These are phyloP conservation scores for Strobilomyces dryophilus DNA, from an alignment of 768 basidiomycete species.

Conservation along the genomic window DNA sequence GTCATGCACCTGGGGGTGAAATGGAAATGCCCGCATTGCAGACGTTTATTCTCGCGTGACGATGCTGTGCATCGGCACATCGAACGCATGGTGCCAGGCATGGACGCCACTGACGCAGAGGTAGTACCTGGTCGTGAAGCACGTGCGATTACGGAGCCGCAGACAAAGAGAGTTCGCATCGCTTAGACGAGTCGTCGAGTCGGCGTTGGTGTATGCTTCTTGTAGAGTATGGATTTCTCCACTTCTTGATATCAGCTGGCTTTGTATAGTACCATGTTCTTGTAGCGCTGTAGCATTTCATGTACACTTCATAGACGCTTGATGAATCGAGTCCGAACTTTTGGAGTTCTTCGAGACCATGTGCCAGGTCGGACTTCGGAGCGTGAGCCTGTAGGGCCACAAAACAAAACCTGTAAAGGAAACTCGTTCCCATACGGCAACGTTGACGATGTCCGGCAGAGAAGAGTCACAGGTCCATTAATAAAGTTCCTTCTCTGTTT, in stretches of 20 bases:
- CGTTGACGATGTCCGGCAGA: neutral
- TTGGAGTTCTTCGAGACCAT: neutral
- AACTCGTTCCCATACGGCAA: slow-evolving; percentile 13
- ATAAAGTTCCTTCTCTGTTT: neutral
- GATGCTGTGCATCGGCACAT: slow-evolving; percentile 31
- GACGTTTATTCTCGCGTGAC: slow-evolving; percentile 27
- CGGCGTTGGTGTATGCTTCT: neutral
- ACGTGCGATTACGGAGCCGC: slow-evolving; percentile 10
- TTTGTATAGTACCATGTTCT: slow-evolving; percentile 11
- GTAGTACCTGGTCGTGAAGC: slow-evolving; percentile 18
- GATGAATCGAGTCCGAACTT: neutral
- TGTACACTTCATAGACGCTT: neutral
- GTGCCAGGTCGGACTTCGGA: neutral
- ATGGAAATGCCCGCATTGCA: slow-evolving; percentile 28
- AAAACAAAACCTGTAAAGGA: slow-evolving; percentile 17
- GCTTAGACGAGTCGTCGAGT: slow-evolving; percentile 1
- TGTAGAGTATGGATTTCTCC: neutral
- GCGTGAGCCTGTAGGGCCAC: slow-evolving; percentile 6
- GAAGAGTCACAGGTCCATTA: neutral
- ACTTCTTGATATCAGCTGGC: neutral
- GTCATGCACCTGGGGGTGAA: slow-evolving; percentile 29
- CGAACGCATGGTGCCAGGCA: slow-evolving; percentile 25
- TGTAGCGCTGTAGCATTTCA: neutral
- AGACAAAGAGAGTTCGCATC: neutral
- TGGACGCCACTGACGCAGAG: slow-evolving; percentile 21